Percentiles rank a stretch among this genome's conserved stretches.
phyloP scores from a whole-genome alignment of 2,329 filamentous ascomycete genomes.

The Didymella segeticola region DNA sequence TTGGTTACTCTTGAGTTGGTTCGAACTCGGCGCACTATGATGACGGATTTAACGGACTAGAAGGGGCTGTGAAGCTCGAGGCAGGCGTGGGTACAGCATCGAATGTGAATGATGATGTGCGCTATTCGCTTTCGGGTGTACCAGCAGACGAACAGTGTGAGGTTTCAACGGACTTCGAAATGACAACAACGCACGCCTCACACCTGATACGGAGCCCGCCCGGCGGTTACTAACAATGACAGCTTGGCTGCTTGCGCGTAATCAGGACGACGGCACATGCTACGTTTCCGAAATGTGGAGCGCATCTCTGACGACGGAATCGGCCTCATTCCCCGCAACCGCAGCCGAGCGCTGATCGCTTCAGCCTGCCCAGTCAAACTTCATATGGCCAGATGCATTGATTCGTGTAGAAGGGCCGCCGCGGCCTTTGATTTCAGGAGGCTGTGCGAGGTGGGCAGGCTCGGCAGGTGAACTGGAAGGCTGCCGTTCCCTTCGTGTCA shows the following conservation, averaged over 20 bases:
- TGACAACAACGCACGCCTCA: conserved; percentile 1
- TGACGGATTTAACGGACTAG: background rate
- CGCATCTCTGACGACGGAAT: conserved; percentile 1
- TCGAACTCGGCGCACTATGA: background rate
- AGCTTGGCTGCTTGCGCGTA: conserved; percentile 25
- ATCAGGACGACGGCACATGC: conserved; percentile 8
- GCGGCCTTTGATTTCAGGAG: background rate
- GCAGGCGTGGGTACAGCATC: background rate
- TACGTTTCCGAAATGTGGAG: conserved; percentile 25
- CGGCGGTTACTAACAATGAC: conserved; percentile 6
- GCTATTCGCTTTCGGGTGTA: conserved; percentile 2
- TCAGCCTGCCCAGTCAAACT: conserved; percentile 11
- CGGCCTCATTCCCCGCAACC: conserved; percentile 6
- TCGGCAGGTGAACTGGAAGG: background rate
- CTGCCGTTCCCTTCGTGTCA: background rate
- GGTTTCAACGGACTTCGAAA: background rate
- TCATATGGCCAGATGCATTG: background rate
- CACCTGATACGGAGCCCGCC: conserved; percentile 8
- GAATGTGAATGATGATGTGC: conserved; percentile 5
- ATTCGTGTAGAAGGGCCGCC: background rate
- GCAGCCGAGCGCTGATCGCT: conserved; percentile 18
- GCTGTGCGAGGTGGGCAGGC: background rate
- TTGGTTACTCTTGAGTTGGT: background rate
- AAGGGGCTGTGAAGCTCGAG: background rate
- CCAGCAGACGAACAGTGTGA: conserved; percentile 6